These are phyloP conservation scores for Solanum medicagineum DNA, from an alignment of 257 asterid species.

Conservation along the genomic window DNA sequence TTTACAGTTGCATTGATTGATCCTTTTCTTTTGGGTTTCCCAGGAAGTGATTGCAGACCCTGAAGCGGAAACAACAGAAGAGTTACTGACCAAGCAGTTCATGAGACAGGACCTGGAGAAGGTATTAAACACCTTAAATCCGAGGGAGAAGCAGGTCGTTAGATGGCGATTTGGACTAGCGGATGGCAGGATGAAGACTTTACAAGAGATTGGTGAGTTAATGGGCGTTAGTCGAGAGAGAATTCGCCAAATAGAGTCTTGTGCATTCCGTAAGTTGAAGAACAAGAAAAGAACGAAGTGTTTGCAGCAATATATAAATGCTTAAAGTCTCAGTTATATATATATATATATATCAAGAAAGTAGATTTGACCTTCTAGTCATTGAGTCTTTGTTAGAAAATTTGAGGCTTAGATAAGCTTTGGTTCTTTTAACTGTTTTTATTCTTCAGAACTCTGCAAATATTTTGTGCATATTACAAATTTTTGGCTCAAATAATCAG, in stretches of 20 bases:
- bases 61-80: slow-evolving; percentile 76
- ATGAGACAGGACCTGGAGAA: slow-evolving; percentile 71
- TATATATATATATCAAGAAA: not conserved
- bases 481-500: not conserved
- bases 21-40: not conserved
- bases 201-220: slow-evolving; percentile 90
- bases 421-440: not conserved
- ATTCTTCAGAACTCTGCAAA: not conserved
- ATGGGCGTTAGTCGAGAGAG: slow-evolving; percentile 95
- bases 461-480: slow-evolving; percentile 6
- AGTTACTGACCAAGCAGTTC: slow-evolving; percentile 53
- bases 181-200: slow-evolving; percentile 75
- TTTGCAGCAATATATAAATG: slow-evolving; percentile 55
- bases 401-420: slow-evolving; percentile 4
- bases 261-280: slow-evolving; percentile 83
- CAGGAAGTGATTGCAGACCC: slow-evolving; percentile 87
- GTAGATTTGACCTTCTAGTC: slow-evolving; percentile 4
- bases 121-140: slow-evolving; percentile 60
- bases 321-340: slow-evolving; percentile 3
- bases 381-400: slow-evolving; percentile 20
- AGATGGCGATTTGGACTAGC: slow-evolving; percentile 76
- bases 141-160: slow-evolving; percentile 74
- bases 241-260: slow-evolving; percentile 74
- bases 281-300: slow-evolving; percentile 75
- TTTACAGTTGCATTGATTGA: not conserved